These are phyloP conservation scores for Penicillium sp. DNA, from an alignment of 2,329 filamentous ascomycete species.

Conservation along the genomic window DNA sequence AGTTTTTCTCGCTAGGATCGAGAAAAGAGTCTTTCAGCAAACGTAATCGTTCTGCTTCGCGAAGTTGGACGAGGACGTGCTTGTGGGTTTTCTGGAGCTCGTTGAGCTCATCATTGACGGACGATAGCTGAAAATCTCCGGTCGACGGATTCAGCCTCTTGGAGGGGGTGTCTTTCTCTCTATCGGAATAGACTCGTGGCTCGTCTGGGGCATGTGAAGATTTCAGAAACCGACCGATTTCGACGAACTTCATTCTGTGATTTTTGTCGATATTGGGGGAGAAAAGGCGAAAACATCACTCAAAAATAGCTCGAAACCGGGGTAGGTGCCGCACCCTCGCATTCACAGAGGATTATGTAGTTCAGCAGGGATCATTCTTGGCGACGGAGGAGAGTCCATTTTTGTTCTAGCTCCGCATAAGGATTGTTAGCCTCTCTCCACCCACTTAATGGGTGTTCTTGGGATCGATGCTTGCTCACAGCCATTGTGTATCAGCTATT, in stretches of 20 bases:
- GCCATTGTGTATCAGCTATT: no score
- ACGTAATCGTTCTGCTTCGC: conserved; percentile 24
- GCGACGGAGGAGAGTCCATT: no score
- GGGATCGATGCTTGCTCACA: no score
- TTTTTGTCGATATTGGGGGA: no score
- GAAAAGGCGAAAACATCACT: no score
- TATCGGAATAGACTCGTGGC: background rate
- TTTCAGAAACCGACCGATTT: background rate
- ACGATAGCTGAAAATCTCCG: background rate
- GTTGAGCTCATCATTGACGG: conserved; percentile 15
- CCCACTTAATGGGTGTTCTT: no score
- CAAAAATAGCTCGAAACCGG: no score
- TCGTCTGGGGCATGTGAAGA: background rate
- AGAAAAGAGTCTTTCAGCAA: conserved; percentile 8
- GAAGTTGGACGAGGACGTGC: conserved; percentile 21
- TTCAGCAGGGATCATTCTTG: no score
- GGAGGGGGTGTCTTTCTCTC: background rate
- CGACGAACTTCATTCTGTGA: background rate
- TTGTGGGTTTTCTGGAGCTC: conserved; percentile 19
- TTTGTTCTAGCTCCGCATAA: no score
- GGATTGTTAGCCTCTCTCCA: no score
- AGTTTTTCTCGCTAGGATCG: conserved; percentile 9
- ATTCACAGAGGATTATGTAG: no score
- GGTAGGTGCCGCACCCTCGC: no score
- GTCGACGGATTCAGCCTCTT: background rate